phyloP scores from a whole-genome alignment of 2,329 filamentous ascomycete species.

The Pyrenophora teres region DNA sequence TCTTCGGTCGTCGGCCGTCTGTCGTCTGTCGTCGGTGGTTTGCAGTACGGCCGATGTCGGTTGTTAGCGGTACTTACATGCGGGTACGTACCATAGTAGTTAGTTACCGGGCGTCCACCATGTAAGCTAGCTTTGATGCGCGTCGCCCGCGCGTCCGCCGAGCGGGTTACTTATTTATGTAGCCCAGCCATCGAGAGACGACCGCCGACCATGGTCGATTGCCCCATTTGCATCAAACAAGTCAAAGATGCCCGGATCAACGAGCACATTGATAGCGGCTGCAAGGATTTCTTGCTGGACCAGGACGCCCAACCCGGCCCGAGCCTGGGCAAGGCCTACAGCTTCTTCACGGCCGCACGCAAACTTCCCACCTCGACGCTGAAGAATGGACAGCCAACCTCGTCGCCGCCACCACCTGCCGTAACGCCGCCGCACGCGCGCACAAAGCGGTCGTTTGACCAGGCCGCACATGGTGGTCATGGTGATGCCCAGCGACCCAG shows the following conservation, averaged over 20 bases:
- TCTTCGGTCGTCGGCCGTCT: too few species aligned
- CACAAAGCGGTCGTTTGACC: constrained; percentile 34
- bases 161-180: neutral
- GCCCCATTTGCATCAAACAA: constrained; percentile 77
- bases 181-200: too few species aligned
- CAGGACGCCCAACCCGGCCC: constrained; percentile 35
- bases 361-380: constrained; percentile 29
- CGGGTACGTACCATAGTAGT: too few species aligned
- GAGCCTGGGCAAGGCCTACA: constrained; percentile 48
- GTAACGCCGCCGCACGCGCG: constrained; percentile 32
- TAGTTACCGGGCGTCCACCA: too few species aligned
- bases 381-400: constrained; percentile 27
- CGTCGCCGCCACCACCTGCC: constrained; percentile 26
- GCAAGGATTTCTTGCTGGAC: constrained; percentile 68
- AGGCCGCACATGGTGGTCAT: neutral
- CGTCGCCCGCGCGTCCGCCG: constrained; percentile 14
- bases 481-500: constrained; percentile 21
- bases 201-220: constrained; percentile 63
- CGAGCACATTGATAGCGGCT: constrained; percentile 84
- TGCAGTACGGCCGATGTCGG: too few species aligned
- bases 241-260: constrained; percentile 82
- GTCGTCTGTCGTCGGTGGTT: too few species aligned
- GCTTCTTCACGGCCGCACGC: constrained; percentile 61
- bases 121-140: neutral
- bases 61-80: too few species aligned